Base-by-base conservation (phyloP, 371 early-diverging fungal genomes). In the Syncephalastrum racemosum region DNA sequence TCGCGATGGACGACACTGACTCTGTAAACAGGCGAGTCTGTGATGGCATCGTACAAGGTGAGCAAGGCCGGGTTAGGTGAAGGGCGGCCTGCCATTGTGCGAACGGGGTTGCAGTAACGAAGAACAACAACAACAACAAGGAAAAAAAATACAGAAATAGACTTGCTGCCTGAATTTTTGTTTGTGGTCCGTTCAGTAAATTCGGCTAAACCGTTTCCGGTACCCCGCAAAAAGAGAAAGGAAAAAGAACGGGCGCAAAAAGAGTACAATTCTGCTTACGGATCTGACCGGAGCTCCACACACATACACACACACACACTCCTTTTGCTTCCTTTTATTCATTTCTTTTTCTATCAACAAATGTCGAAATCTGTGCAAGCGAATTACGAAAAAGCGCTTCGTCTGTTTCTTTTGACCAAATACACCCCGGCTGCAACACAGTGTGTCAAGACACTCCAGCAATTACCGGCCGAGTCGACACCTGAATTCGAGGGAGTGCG, bases 1-100 rank as follows among this genome's bases (percentile, higher is more conserved):
- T 88, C 83, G 64, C 85, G 83, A 25, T 78, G 79, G n/a, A 67
- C 63, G 43, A 86, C 60, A 57, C 71, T 78, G 54, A 86, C 79
- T 0, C 90, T 77, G 52, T 80, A 85, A 39, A 78, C 69, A n/a
- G 89, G 90, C 3, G 89, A 84, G 66, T 90, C 90, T 19, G 77
- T 71, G 44, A 86, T 55, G 6, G 84, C 84, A 53, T 77, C 77
- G 51, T 68, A 60, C 12, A 71, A 40, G 7, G 75, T 68, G 22
- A 75, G 43, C 22, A 60, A 42, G 14, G 65, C 60, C 18, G 64
- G 60, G 39, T 46, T 46, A 27, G 59, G 59, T 40, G 46, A 45
- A 45, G 59, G 53, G 20, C 45, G 59, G 41, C 23, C 39, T 45
- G 46, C 46, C 22, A 31, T 31, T 31, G 36, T 18, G 47, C 14